Conservation (phyloP, 768 basidiomycete genomes). For the Sporobolomyces roseus region DNA sequence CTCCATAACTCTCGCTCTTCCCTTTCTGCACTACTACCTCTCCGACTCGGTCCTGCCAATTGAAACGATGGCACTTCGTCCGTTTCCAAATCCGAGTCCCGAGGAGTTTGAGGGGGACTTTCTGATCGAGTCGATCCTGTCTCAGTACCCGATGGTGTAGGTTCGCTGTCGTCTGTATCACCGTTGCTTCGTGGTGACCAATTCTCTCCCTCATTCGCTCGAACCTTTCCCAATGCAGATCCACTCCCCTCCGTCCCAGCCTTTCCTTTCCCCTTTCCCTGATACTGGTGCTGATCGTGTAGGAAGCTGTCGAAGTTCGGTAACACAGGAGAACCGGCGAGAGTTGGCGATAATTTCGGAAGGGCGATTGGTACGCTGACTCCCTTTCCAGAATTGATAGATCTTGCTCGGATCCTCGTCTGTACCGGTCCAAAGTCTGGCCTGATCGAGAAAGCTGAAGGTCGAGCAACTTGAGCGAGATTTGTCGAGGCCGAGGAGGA, state of each 20-base stretch:
- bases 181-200: background rate
- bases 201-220: background rate
- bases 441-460: slow-evolving; percentile 18
- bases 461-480: slow-evolving; percentile 5
- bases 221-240: background rate
- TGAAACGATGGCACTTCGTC: background rate
- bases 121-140: slow-evolving; percentile 27
- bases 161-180: background rate
- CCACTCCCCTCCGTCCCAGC: background rate
- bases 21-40: slow-evolving; percentile 19
- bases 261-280: too few relatives aligned
- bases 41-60: slow-evolving; percentile 18
- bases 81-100: slow-evolving; percentile 16
- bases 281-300: too few relatives aligned
- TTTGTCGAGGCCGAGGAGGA: slow-evolving; percentile 17
- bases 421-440: background rate
- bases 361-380: background rate
- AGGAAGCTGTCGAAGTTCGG: slow-evolving; percentile 9
- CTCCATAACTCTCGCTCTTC: slow-evolving; percentile 28
- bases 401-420: slow-evolving; percentile 29
- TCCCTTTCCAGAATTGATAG: slow-evolving; percentile 22
- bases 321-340: slow-evolving; percentile 24
- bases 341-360: slow-evolving; percentile 20
- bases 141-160: slow-evolving; percentile 1
- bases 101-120: slow-evolving; percentile 18